Percentiles rank a stretch among this genome's conserved stretches.
Conservation (phyloP, 2,329 filamentous ascomycete genomes). For the Rhynchosporium graminicola region DNA sequence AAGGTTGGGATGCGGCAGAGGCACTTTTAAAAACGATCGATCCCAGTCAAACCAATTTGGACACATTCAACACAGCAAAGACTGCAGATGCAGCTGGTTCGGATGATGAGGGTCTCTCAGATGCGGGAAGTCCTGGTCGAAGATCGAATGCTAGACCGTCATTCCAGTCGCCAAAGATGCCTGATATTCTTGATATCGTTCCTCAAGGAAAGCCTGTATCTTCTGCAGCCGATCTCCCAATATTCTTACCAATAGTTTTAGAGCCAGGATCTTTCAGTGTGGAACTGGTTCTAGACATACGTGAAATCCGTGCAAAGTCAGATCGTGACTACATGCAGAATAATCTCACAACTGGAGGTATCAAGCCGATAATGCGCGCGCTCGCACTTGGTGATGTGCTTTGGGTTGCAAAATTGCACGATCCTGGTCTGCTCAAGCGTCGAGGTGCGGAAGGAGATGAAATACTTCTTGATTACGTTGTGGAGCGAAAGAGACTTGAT, state of each 20-base stretch:
- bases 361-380: conserved; percentile 65
- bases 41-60: conserved; percentile 25
- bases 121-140: conserved; percentile 22
- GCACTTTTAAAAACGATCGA: conserved; percentile 56
- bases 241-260: conserved; percentile 60
- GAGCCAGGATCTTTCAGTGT: conserved; percentile 69
- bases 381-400: conserved; percentile 74
- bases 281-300: conserved; percentile 71
- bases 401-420: conserved; percentile 75
- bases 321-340: conserved; percentile 78
- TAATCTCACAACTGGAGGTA: conserved; percentile 66
- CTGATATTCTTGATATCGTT: conserved; percentile 27
- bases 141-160: not conserved
- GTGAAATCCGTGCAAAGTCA: conserved; percentile 71
- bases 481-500: conserved; percentile 79
- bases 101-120: conserved; percentile 17
- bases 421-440: conserved; percentile 55
- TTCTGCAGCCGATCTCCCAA: conserved; percentile 35
- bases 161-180: conserved; percentile 11
- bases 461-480: conserved; percentile 76
- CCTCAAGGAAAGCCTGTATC: conserved; percentile 32
- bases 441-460: conserved; percentile 66
- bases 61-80: conserved; percentile 20
- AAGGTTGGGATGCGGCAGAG: conserved; percentile 73
- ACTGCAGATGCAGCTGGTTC: conserved; percentile 4